phyloP scores from a whole-genome alignment of 2,329 filamentous ascomycete genomes.

The Coniella lustricola region DNA sequence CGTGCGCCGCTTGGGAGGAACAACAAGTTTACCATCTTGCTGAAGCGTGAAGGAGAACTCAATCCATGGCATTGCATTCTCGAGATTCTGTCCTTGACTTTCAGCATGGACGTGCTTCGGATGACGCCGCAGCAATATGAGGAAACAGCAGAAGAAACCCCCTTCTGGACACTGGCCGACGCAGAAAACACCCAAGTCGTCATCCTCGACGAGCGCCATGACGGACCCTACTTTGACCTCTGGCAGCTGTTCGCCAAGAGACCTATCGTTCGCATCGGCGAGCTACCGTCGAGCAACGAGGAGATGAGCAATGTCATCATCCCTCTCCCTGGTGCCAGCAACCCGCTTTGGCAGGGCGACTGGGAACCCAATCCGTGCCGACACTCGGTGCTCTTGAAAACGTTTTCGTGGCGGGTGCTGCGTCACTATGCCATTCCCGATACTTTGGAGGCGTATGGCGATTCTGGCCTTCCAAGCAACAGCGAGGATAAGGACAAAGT shows the following conservation, averaged over 20 bases:
- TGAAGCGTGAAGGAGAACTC: slow-evolving; percentile 23
- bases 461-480: no score
- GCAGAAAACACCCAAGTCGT: slow-evolving; percentile 20
- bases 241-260: slow-evolving; percentile 27
- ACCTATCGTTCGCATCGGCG: slow-evolving; percentile 21
- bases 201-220: slow-evolving; percentile 20
- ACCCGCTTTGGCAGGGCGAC: slow-evolving; percentile 34
- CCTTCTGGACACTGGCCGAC: slow-evolving; percentile 12
- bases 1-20: background rate
- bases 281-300: slow-evolving; percentile 9
- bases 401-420: slow-evolving; percentile 28
- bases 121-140: slow-evolving; percentile 15
- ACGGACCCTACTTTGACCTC: slow-evolving; percentile 24
- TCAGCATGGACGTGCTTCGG: slow-evolving; percentile 23
- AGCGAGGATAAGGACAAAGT: background rate
- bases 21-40: slow-evolving; percentile 19
- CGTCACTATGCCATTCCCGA: slow-evolving; percentile 19
- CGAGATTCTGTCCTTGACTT: slow-evolving; percentile 23
- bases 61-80: slow-evolving; percentile 25
- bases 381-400: slow-evolving; percentile 24
- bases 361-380: slow-evolving; percentile 27
- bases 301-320: slow-evolving; percentile 29
- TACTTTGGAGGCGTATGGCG: background rate
- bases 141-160: background rate
- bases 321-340: slow-evolving; percentile 33